Evolutionary conservation across 2,329 filamentous ascomycete species (phyloP).

Genomic region (Penicillium sp.): DNA sequence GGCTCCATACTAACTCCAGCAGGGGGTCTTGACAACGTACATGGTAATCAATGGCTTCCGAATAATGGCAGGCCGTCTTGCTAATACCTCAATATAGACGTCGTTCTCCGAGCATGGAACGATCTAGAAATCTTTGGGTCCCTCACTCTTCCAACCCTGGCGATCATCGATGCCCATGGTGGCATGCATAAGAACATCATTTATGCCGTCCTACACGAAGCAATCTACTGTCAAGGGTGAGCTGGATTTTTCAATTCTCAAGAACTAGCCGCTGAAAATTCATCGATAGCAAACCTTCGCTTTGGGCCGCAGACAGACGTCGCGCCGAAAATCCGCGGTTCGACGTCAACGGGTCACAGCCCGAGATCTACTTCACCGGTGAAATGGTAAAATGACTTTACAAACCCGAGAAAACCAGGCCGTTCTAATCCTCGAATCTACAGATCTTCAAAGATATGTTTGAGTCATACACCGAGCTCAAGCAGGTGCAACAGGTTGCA

Average conservation of each 20-base stretch:
- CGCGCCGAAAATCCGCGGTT: slow-evolving; percentile 42
- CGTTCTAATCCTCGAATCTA: slow-evolving; percentile 1
- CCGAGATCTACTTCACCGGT: slow-evolving; percentile 72
- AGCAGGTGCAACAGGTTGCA: slow-evolving; percentile 61
- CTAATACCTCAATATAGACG: slow-evolving; percentile 37
- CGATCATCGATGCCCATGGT: slow-evolving; percentile 60
- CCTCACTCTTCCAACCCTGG: slow-evolving; percentile 65
- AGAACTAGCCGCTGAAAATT: not conserved
- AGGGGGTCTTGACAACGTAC: slow-evolving; percentile 67
- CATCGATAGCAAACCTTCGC: slow-evolving; percentile 48
- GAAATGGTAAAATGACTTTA: slow-evolving; percentile 60
- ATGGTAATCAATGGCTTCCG: slow-evolving; percentile 43
- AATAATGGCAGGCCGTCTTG: not conserved
- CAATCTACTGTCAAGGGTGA: slow-evolving; percentile 71
- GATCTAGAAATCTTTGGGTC: slow-evolving; percentile 73
- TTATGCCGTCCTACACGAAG: slow-evolving; percentile 82
- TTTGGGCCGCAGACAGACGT: slow-evolving; percentile 63
- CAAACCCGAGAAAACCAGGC: slow-evolving; percentile 1
- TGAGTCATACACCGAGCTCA: slow-evolving; percentile 69
- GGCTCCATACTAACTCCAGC: slow-evolving; percentile 7
- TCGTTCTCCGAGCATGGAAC: slow-evolving; percentile 62
- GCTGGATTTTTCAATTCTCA: not conserved
- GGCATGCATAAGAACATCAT: slow-evolving; percentile 71
- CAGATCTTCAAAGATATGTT: slow-evolving; percentile 77
- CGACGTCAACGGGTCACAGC: slow-evolving; percentile 39